phyloP scores from a whole-genome alignment of 352 stramenopile species.

The Phytophthora pistaciae region DNA sequence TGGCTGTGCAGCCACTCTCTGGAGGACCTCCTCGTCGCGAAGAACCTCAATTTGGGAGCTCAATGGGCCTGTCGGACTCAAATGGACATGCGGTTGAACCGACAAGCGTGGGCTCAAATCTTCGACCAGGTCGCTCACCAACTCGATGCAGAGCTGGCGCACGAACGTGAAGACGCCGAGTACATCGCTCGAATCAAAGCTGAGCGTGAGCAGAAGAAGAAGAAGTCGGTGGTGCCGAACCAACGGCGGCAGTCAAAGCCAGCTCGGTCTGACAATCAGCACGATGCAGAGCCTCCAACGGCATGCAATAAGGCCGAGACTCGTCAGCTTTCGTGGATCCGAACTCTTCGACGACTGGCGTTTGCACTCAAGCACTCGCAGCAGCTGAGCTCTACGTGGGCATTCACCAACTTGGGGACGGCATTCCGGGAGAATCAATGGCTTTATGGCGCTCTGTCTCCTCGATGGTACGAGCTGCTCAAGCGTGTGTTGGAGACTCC shows the following conservation, averaged over 20 bases:
- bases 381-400: slow-evolving; percentile 53
- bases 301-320: slow-evolving; percentile 4
- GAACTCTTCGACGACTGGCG: slow-evolving; percentile 36
- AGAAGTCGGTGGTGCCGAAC: slow-evolving; percentile 9
- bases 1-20: slow-evolving; percentile 62
- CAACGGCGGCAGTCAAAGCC: slow-evolving; percentile 5
- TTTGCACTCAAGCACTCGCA: slow-evolving; percentile 42
- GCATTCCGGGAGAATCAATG: slow-evolving; percentile 56
- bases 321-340: slow-evolving; percentile 15
- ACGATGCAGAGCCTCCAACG: not conserved
- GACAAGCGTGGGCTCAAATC: slow-evolving; percentile 63
- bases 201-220: slow-evolving; percentile 27
- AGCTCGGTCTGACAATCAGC: not conserved
- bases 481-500: slow-evolving; percentile 42
- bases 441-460: slow-evolving; percentile 44
- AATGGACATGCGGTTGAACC: slow-evolving; percentile 64
- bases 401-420: slow-evolving; percentile 41
- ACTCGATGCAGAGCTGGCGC: slow-evolving; percentile 40
- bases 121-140: slow-evolving; percentile 52
- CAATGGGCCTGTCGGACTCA: slow-evolving; percentile 65
- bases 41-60: slow-evolving; percentile 55
- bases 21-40: slow-evolving; percentile 70
- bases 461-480: slow-evolving; percentile 31
- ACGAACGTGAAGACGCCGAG: slow-evolving; percentile 46
- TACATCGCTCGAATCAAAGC: slow-evolving; percentile 36